phyloP scores from a whole-genome alignment of 306 rosid species.

The Casuarina cunninghamiana region DNA sequence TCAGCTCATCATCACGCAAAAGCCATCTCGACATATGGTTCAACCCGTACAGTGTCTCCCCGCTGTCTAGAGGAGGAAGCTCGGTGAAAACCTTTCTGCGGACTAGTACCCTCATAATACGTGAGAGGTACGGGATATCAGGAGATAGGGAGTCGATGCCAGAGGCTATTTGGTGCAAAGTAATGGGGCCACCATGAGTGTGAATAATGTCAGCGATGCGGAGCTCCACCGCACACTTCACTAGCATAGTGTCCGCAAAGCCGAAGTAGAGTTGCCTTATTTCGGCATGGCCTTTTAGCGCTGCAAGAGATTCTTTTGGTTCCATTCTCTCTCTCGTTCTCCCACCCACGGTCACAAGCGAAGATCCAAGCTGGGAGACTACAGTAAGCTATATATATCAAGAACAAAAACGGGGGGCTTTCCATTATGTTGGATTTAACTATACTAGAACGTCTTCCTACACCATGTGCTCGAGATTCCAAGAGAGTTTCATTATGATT shows the following conservation, averaged over 20 bases:
- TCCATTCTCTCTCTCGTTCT: constrained; percentile 14
- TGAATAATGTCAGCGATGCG: constrained; percentile 40
- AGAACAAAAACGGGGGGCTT: no score
- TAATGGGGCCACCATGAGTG: constrained; percentile 30
- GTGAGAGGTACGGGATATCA: constrained; percentile 29
- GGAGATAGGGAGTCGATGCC: constrained; percentile 10
- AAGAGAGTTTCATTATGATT: no score
- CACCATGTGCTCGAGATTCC: no score
- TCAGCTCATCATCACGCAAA: constrained; percentile 17
- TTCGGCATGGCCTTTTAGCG: constrained; percentile 40
- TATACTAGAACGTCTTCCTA: no score
- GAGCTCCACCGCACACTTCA: constrained; percentile 46
- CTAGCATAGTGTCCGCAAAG: constrained; percentile 45
- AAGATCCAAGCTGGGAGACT: no score
- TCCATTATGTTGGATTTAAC: no score
- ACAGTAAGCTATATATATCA: no score
- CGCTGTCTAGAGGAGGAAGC: constrained; percentile 14
- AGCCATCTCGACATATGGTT: constrained; percentile 36
- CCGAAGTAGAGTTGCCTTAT: constrained; percentile 40
- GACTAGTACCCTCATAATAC: constrained; percentile 42
- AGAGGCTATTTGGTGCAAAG: constrained; percentile 33
- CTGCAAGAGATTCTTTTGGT: constrained; percentile 14
- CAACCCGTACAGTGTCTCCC: constrained; percentile 31
- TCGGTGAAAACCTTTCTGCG: constrained; percentile 33
- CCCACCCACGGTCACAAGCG: background rate